Percentiles rank a stretch among this genome's conserved stretches.
Conservation (phyloP, 139 green algal genomes). For the Gonium pectorale region DNA sequence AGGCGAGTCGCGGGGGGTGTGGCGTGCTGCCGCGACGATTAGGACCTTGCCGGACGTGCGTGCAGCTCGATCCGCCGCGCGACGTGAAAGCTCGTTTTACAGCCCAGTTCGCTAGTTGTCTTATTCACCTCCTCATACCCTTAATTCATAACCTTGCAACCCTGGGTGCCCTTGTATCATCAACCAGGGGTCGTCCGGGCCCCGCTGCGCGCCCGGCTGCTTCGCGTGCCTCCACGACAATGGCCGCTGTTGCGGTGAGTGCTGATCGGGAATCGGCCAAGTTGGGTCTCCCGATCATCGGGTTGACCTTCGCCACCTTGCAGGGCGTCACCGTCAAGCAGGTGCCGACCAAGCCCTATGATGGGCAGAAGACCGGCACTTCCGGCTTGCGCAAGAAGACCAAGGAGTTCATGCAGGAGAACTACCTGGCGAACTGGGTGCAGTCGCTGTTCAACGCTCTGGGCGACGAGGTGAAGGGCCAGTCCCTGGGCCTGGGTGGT, state of each 20-base stretch:
- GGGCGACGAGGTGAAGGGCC: constrained; percentile 91
- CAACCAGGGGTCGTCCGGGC: too few relatives aligned
- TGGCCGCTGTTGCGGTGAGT: background rate
- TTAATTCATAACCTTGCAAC: too few relatives aligned
- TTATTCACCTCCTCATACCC: too few relatives aligned
- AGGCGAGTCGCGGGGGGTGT: too few relatives aligned
- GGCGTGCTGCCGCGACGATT: too few relatives aligned
- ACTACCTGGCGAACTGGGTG: constrained; percentile 99
- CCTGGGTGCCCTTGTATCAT: too few relatives aligned
- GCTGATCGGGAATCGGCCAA: background rate
- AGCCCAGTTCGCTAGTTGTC: too few relatives aligned
- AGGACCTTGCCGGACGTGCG: too few relatives aligned
- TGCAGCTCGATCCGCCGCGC: too few relatives aligned
- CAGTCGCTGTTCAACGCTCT: constrained; percentile 93
- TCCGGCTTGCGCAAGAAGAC: constrained; percentile 98
- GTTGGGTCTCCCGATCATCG: background rate
- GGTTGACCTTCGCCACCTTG: background rate
- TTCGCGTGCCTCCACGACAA: background rate
- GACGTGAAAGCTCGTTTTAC: too few relatives aligned
- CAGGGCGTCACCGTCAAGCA: constrained; percentile 75
- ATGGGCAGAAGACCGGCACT: constrained; percentile 99
- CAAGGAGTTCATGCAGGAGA: constrained; percentile 90
- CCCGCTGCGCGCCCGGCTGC: background rate
- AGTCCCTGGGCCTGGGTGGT: constrained; percentile 93
- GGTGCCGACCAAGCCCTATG: constrained; percentile 94